phyloP scores from a whole-genome alignment of 495 filamentous ascomycete genomes.

The Acidomyces sp. region DNA sequence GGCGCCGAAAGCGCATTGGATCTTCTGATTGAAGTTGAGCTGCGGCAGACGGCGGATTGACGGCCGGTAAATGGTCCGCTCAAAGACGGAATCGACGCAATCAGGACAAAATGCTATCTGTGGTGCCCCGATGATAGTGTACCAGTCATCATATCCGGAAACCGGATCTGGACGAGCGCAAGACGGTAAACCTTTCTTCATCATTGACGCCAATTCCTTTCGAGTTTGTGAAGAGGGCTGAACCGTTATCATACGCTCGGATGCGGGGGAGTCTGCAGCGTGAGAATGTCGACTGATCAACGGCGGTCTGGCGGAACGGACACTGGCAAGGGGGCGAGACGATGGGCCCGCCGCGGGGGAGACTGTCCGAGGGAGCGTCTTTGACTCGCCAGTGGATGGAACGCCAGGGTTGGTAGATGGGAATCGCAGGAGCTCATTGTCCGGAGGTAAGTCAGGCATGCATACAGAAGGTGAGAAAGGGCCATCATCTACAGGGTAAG shows the following conservation, averaged over 20 bases:
- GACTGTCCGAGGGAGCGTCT: conserved; percentile 1
- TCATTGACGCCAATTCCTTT: conserved; percentile 14
- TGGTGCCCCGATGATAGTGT: conserved; percentile 43
- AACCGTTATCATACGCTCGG: not conserved
- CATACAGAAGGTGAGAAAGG: conserved; percentile 3
- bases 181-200: conserved; percentile 29
- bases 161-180: conserved; percentile 42
- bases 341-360: conserved; percentile 9
- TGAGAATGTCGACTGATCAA: conserved; percentile 11
- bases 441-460: too few species aligned
- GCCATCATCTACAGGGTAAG: conserved; percentile 14
- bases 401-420: too few species aligned
- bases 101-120: conserved; percentile 51
- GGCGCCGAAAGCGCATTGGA: conserved; percentile 45
- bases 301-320: conserved; percentile 7
- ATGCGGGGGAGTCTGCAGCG: conserved; percentile 2
- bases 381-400: conserved; percentile 2
- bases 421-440: too few species aligned
- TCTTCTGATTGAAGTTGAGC: conserved; percentile 30
- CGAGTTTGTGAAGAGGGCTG: conserved; percentile 10
- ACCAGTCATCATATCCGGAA: conserved; percentile 49
- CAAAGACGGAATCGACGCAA: conserved; percentile 43
- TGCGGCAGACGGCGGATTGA: conserved; percentile 38
- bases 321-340: too few species aligned
- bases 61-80: conserved; percentile 39